Percentiles rank a stretch among this genome's conserved stretches.
phyloP scores from a whole-genome alignment of 2,329 filamentous ascomycete genomes.

The Aspergillus ochraceoroseus region DNA sequence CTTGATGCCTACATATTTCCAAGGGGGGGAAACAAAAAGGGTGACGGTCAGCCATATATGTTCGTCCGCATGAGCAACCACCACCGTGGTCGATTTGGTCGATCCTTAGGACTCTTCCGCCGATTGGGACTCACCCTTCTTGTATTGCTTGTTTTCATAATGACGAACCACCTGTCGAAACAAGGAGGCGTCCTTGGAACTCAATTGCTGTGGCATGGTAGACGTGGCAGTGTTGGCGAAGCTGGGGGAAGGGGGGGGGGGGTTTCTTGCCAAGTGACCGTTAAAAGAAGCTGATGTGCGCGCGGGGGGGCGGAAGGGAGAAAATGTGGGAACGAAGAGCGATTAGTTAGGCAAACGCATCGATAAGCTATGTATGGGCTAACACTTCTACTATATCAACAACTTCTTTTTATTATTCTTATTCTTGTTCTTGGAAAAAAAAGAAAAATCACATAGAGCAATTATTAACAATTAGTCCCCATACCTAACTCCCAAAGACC shows the following conservation, averaged over 20 bases:
- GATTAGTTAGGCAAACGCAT: slow-evolving; percentile 20
- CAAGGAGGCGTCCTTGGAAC: slow-evolving; percentile 83
- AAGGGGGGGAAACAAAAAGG: slow-evolving; percentile 17
- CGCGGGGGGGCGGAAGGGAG: slow-evolving; percentile 24
- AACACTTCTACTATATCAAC: slow-evolving; percentile 4
- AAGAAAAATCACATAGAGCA: slow-evolving; percentile 1
- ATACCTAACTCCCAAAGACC: slow-evolving; percentile 4
- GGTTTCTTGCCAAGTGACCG: slow-evolving; percentile 24
- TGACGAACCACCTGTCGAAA: slow-evolving; percentile 92
- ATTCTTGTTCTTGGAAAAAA: too few species aligned
- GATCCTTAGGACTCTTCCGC: too few species aligned
- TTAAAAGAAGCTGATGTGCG: slow-evolving; percentile 34
- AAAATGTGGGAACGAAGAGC: slow-evolving; percentile 7
- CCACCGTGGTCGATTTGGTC: slow-evolving; percentile 12
- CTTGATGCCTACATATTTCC: slow-evolving; percentile 64
- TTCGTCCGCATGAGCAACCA: slow-evolving; percentile 9
- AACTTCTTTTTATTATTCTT: too few species aligned
- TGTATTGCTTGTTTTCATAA: slow-evolving; percentile 99
- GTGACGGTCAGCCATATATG: slow-evolving; percentile 21
- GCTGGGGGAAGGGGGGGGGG: slow-evolving; percentile 20
- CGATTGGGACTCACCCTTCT: slow-evolving; percentile 59
- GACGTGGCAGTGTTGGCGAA: slow-evolving; percentile 24
- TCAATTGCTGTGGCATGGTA: slow-evolving; percentile 47
- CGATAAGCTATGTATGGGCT: slow-evolving; percentile 19
- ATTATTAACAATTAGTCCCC: slow-evolving; percentile 3